Evolutionary conservation across 371 early-diverging fungal species (phyloP), one percentile per base, ranked within the genome.

Genomic region (Syncephalastrum contaminatum): DNA sequence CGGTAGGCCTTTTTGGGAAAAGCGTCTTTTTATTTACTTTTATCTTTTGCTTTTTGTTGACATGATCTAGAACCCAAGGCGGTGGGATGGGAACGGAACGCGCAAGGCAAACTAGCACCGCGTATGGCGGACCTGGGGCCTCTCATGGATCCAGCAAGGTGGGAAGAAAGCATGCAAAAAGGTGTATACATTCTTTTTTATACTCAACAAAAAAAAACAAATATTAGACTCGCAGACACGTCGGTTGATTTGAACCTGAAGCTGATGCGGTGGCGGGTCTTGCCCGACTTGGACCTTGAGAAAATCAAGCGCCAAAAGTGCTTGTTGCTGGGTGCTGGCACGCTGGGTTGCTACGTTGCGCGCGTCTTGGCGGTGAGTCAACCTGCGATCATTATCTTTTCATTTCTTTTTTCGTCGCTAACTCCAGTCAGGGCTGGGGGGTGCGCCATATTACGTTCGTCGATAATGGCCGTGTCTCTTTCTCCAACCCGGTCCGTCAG

Each of bases 401-500:
- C 21, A 36, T 20, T 36, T 40, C 22, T 58, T 47, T 57, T 51
- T 47, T 43, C 49, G 21, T 39, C 36, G 6, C 44, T 20, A 52
- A 48, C 15, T 51, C 15, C 7, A 63, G 42, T 25, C 59, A 89
- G 90, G 96, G 88, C 16, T 98, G 97, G 97, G 96, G 96, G 39
- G 85, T 97, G 12, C 88, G 92, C 7, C 75, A 90, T 56, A 93
- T 98, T 50, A 93, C 97, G 0, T 91, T 98, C 72, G 90, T 97
- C 1, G 98, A 98, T 69, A 93, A 82, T 64, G 95, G 94, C 30
- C 79, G 75, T 18, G 95, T 98, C 0, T 94, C 96, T 1, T 93
- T 89, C 62, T 96, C 97, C 10, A 98, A 98, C 68, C 97, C 97
- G 24, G 91, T 94, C 4, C 87, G 98, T 4, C 97, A 98, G 62